Conservation (phyloP, 2,329 filamentous ascomycete species). For the Xylaria sp. region DNA sequence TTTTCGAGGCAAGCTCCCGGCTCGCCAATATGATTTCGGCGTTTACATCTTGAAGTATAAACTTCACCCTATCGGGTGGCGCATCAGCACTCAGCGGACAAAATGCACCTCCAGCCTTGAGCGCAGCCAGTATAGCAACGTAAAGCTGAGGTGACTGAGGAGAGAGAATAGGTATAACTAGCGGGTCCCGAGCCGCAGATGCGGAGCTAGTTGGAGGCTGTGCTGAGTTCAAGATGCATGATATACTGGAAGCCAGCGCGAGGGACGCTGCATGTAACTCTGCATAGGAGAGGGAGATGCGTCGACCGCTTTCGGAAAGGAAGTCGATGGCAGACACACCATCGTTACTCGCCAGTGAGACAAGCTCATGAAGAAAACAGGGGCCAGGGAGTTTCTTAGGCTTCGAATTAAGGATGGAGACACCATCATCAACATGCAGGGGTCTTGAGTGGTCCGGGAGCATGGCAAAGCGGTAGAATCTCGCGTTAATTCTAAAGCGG, state of each 20-base stretch:
- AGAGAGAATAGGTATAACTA: slow-evolving; percentile 78
- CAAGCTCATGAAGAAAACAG: slow-evolving; percentile 60
- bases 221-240: slow-evolving; percentile 45
- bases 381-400: slow-evolving; percentile 62
- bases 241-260: slow-evolving; percentile 63
- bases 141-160: slow-evolving; percentile 83
- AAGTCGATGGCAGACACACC: slow-evolving; percentile 70
- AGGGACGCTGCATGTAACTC: slow-evolving; percentile 69
- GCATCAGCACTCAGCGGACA: slow-evolving; percentile 85
- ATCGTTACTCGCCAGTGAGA: slow-evolving; percentile 55
- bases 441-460: slow-evolving; percentile 12
- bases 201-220: not conserved
- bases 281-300: slow-evolving; percentile 66
- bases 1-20: slow-evolving; percentile 54
- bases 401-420: slow-evolving; percentile 68
- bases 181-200: slow-evolving; percentile 42
- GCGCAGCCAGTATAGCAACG: slow-evolving; percentile 77
- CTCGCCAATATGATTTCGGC: slow-evolving; percentile 76
- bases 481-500: not conserved
- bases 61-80: slow-evolving; percentile 78
- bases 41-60: slow-evolving; percentile 81
- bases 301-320: slow-evolving; percentile 58
- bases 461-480: slow-evolving; percentile 18
- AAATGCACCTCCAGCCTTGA: slow-evolving; percentile 86
- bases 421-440: slow-evolving; percentile 35